These are phyloP conservation scores for Verruconis gallopava DNA, from an alignment of 2,329 filamentous ascomycete genomes.

Conservation along the genomic window DNA sequence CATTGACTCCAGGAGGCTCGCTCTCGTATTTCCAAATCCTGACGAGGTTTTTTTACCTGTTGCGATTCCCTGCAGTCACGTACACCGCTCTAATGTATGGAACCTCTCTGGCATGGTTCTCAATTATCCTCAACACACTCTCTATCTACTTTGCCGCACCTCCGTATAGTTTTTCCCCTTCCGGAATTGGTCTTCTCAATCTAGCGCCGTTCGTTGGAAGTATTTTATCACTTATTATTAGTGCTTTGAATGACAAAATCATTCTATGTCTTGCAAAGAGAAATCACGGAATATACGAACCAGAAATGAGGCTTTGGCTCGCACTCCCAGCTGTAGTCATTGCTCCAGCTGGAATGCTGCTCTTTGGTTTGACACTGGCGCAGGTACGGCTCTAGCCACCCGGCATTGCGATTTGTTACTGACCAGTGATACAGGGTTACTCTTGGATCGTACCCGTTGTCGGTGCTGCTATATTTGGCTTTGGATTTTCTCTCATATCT, in stretches of 20 bases:
- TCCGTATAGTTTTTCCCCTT: conserved; percentile 7
- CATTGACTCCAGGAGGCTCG: conserved; percentile 19
- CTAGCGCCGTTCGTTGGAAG: conserved; percentile 29
- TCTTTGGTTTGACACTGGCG: conserved; percentile 25
- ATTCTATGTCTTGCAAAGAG: conserved; percentile 23
- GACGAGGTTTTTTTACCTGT: conserved; percentile 15
- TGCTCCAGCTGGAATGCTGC: conserved; percentile 23
- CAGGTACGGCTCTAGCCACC: conserved; percentile 16
- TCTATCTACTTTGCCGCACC: conserved; percentile 16
- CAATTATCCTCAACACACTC: conserved; percentile 21
- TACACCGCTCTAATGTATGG: conserved; percentile 9
- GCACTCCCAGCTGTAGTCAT: conserved; percentile 22
- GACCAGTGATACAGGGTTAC: conserved; percentile 17
- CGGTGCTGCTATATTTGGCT: conserved; percentile 25
- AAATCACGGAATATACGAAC: conserved; percentile 28
- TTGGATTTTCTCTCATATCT: conserved; percentile 23
- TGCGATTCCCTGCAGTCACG: conserved; percentile 5
- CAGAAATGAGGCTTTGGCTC: conserved; percentile 29
- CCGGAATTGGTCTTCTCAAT: conserved; percentile 14
- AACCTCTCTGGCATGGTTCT: conserved; percentile 28
- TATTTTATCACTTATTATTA: conserved; percentile 22
- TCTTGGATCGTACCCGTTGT: conserved; percentile 21
- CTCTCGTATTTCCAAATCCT: conserved; percentile 22
- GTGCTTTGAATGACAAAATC: conserved; percentile 23
- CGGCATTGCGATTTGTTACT: not conserved